phyloP scores from a whole-genome alignment of 2,329 filamentous ascomycete genomes.

The Thelonectria rubi region DNA sequence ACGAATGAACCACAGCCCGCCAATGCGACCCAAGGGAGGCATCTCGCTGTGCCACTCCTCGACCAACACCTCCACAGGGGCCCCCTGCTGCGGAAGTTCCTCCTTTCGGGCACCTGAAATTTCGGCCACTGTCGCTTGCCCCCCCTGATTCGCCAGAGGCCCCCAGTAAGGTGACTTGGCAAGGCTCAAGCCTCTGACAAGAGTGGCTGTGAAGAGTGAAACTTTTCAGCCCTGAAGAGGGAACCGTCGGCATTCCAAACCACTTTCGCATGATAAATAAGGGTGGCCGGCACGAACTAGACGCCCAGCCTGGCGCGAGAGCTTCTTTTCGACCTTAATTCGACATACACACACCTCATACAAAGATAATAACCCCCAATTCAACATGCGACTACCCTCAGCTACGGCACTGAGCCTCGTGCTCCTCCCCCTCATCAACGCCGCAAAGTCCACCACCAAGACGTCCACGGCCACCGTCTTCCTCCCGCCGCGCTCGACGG shows the following conservation, averaged over 20 bases:
- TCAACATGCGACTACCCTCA: slow-evolving; percentile 2
- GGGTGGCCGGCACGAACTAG: neutral
- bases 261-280: neutral
- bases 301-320: neutral
- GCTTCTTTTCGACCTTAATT: neutral
- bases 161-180: neutral
- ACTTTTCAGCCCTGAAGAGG: neutral
- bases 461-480: slow-evolving; percentile 32
- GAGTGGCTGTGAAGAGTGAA: neutral
- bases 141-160: neutral
- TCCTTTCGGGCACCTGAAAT: neutral
- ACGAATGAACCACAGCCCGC: neutral
- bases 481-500: slow-evolving; percentile 28
- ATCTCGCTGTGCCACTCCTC: no score
- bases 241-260: neutral
- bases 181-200: neutral
- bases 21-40: neutral
- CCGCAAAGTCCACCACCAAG: slow-evolving; percentile 21
- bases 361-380: no score
- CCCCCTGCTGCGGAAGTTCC: neutral
- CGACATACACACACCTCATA: neutral
- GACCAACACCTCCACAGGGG: neutral
- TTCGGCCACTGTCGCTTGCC: neutral
- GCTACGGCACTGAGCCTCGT: slow-evolving; percentile 6
- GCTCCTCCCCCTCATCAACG: slow-evolving; percentile 7